phyloP scores from a whole-genome alignment of 108 stramenopile genomes.

The Bacterosira constricta region DNA sequence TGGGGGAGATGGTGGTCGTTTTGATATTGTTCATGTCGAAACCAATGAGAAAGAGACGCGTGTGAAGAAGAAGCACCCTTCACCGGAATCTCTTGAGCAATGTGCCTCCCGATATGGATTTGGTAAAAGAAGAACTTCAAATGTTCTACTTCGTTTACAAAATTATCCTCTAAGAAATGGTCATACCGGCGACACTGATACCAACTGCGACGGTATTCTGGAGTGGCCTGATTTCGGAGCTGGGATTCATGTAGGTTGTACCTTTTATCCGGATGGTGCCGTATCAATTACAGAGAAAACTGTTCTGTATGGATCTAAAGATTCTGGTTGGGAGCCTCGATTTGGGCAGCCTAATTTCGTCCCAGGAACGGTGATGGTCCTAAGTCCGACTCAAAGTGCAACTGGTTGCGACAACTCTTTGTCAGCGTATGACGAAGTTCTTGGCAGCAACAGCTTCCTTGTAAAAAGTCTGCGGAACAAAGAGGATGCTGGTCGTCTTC shows the following conservation, averaged over 20 bases:
- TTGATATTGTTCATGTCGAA: constrained; percentile 86
- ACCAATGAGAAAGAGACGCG: constrained; percentile 75
- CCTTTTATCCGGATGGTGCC: constrained; percentile 62
- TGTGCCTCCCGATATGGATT: constrained; percentile 86
- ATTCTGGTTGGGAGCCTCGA: constrained; percentile 85
- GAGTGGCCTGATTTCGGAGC: constrained; percentile 90
- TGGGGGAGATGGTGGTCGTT: constrained; percentile 89
- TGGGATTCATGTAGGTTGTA: constrained; percentile 63
- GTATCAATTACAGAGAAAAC: constrained; percentile 63
- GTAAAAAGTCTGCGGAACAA: constrained; percentile 60
- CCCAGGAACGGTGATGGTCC: constrained; percentile 62
- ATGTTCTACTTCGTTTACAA: constrained; percentile 65
- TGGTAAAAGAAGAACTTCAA: constrained; percentile 56
- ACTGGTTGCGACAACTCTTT: constrained; percentile 28
- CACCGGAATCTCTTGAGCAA: constrained; percentile 81
- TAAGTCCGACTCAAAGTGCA: constrained; percentile 49
- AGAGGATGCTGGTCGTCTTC: constrained; percentile 63
- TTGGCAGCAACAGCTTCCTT: constrained; percentile 59
- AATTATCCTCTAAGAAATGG: not conserved
- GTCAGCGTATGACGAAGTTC: constrained; percentile 67
- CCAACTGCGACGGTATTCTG: constrained; percentile 62
- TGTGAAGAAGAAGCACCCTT: constrained; percentile 68
- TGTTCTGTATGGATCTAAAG: constrained; percentile 77
- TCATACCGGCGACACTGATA: constrained; percentile 13
- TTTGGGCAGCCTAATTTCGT: constrained; percentile 85